These are phyloP conservation scores for Starmerella riodocensis DNA, from an alignment of 805 yeast genomes.

Conservation along the genomic window DNA sequence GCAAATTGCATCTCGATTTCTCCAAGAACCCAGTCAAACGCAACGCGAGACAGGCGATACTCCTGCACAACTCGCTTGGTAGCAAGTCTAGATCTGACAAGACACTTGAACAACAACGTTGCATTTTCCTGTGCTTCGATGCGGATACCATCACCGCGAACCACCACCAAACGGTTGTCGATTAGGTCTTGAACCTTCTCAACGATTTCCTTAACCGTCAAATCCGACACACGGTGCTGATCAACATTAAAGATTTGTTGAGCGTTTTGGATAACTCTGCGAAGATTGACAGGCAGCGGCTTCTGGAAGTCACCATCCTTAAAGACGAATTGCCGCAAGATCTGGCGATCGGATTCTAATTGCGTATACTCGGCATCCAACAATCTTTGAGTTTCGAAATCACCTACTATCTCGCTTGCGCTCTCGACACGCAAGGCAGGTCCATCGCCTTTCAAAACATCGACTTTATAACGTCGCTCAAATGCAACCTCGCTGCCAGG, in stretches of 20 bases:
- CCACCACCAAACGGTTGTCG: conserved; percentile 46
- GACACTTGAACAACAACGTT: conserved; percentile 74
- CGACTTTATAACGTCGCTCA: conserved; percentile 73
- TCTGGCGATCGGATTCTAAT: conserved; percentile 59
- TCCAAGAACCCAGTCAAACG: conserved; percentile 93
- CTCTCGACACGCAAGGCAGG: conserved; percentile 65
- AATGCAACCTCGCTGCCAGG: conserved; percentile 82
- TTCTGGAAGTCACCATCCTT: conserved; percentile 88
- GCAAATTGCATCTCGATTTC: conserved; percentile 90
- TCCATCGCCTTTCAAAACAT: conserved; percentile 55
- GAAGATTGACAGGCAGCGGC: conserved; percentile 95
- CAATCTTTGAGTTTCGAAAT: conserved; percentile 62
- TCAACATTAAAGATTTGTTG: conserved; percentile 95
- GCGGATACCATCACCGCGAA: conserved; percentile 70
- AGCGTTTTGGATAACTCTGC: conserved; percentile 93
- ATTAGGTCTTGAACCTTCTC: conserved; percentile 56
- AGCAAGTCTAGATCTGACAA: conserved; percentile 84
- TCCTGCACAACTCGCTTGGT: conserved; percentile 86
- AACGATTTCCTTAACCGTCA: conserved; percentile 72
- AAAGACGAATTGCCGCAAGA: conserved; percentile 69
- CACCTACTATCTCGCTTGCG: conserved; percentile 84
- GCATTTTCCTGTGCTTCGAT: conserved; percentile 89
- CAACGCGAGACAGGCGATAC: conserved; percentile 64
- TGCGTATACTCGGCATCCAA: conserved; percentile 79
- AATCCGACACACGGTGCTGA: conserved; percentile 76